Conservation (phyloP, 805 yeast species). For the Metschnikowia rubicola region DNA sequence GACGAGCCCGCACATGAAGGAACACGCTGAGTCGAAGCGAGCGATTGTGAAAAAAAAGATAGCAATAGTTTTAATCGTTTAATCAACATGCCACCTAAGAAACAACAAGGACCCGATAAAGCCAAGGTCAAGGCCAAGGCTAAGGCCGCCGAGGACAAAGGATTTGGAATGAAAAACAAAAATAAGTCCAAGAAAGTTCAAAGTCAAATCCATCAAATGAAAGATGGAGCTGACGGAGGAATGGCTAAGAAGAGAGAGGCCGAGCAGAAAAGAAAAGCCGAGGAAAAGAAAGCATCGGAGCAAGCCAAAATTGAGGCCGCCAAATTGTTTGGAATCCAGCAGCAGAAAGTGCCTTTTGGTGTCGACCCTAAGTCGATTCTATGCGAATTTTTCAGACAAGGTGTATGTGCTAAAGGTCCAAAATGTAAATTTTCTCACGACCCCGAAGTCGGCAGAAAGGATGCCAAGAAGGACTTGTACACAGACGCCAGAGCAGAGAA, state of each 20-base stretch:
- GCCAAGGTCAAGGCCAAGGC: conserved; percentile 65
- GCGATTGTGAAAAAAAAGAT: conserved; percentile 11
- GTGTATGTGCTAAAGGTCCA: conserved; percentile 81
- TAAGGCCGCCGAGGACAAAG: conserved; percentile 73
- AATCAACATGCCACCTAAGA: conserved; percentile 72
- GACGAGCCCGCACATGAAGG: conserved; percentile 8
- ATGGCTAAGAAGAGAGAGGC: conserved; percentile 70
- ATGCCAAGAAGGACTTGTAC: conserved; percentile 86
- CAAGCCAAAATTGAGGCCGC: conserved; percentile 86
- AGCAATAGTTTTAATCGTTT: conserved; percentile 3
- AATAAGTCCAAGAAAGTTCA: conserved; percentile 89
- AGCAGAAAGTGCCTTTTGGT: conserved; percentile 90
- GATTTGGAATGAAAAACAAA: conserved; percentile 94
- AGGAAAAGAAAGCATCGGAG: conserved; percentile 88
- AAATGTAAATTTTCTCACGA: conserved; percentile 94
- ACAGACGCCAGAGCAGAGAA: conserved; percentile 78
- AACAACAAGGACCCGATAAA: conserved; percentile 50
- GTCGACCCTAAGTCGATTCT: conserved; percentile 94
- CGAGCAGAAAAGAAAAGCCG: conserved; percentile 60
- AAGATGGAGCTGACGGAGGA: conserved; percentile 45
- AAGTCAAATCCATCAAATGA: conserved; percentile 46
- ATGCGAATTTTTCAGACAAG: conserved; percentile 83
- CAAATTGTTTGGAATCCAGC: conserved; percentile 65
- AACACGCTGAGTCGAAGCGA: conserved; percentile 7
- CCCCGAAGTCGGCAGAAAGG: conserved; percentile 77